phyloP scores from a whole-genome alignment of 257 asterid genomes.

The Solanum corneliomulleri region DNA sequence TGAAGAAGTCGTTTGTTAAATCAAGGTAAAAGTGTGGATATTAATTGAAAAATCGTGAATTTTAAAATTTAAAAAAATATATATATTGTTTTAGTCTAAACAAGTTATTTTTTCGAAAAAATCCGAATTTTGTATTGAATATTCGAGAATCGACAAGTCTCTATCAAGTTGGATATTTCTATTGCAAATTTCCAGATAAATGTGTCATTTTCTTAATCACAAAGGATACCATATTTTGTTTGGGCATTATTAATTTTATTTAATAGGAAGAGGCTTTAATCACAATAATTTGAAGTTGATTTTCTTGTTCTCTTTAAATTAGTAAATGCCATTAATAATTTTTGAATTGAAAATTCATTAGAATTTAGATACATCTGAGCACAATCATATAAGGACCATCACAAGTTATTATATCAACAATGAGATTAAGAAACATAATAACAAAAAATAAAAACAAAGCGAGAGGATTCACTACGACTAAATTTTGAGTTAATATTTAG shows the following conservation, averaged over 20 bases:
- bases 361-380: too few species aligned
- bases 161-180: background rate
- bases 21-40: too few species aligned
- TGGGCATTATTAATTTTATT: background rate
- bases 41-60: too few species aligned
- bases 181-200: background rate
- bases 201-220: background rate
- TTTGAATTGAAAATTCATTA: background rate
- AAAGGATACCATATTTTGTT: background rate
- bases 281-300: background rate
- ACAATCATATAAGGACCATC: background rate
- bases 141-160: background rate
- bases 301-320: background rate
- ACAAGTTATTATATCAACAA: too few species aligned
- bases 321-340: background rate
- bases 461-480: background rate
- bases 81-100: background rate
- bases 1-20: too few species aligned
- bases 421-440: too few species aligned
- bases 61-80: too few species aligned
- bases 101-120: background rate
- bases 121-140: background rate
- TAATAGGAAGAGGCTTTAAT: background rate
- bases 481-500: too few species aligned
- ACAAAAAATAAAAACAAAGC: too few species aligned